Percentiles rank a stretch among this genome's conserved stretches.
phyloP scores from a whole-genome alignment of 2,329 filamentous ascomycete genomes.

The Exophiala sp. region DNA sequence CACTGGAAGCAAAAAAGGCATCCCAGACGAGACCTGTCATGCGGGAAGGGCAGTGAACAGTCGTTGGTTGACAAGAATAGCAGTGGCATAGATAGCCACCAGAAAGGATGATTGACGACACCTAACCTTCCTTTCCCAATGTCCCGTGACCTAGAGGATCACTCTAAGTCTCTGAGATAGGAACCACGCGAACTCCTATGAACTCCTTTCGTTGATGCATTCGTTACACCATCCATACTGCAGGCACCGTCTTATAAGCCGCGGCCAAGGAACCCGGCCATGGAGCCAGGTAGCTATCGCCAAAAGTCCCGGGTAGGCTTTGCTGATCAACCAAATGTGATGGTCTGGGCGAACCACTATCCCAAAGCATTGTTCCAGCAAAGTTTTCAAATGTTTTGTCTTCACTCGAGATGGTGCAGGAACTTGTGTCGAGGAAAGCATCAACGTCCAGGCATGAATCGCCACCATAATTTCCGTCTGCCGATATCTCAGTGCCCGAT shows the following conservation, averaged over 20 bases:
- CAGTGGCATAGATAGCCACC: too few species aligned
- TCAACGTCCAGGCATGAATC: neutral
- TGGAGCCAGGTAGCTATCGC: neutral
- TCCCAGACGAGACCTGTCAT: too few species aligned
- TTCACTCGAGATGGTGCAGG: neutral
- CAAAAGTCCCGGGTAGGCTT: neutral
- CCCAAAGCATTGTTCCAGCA: neutral
- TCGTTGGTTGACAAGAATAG: too few species aligned
- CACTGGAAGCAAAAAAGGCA: too few species aligned
- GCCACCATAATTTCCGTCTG: neutral
- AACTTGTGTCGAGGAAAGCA: neutral
- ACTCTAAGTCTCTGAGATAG: neutral
- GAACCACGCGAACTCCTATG: neutral
- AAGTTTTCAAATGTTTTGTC: neutral
- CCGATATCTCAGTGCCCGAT: neutral
- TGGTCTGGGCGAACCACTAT: neutral
- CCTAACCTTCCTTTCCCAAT: too few species aligned
- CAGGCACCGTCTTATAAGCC: neutral
- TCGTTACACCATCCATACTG: neutral
- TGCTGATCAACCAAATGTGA: neutral
- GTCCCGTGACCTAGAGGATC: too few species aligned
- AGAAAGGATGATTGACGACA: too few species aligned
- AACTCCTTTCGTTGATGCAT: too few species aligned
- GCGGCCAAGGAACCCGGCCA: neutral
- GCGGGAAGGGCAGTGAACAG: too few species aligned